phyloP scores from a whole-genome alignment of 176 grass and related monocot genomes.

The Dendrocalamus sinicus region DNA sequence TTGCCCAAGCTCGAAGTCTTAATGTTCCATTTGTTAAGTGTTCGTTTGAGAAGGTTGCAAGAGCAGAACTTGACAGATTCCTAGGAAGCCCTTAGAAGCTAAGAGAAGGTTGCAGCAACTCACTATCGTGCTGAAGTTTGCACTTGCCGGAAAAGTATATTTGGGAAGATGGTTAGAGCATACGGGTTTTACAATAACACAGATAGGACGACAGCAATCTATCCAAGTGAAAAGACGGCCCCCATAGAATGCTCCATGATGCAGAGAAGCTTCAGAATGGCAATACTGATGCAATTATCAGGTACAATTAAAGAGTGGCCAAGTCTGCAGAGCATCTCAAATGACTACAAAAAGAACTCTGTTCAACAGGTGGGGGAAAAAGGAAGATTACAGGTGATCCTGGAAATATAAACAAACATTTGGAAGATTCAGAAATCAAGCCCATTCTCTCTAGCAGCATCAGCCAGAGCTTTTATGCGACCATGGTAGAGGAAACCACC shows the following conservation, averaged over 20 bases:
- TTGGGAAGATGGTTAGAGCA: neutral
- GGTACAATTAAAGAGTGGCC: neutral
- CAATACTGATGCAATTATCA: neutral
- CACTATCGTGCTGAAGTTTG: neutral
- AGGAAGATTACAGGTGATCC: slow-evolving; percentile 31
- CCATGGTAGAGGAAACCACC: slow-evolving; percentile 90
- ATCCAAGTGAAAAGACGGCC: neutral
- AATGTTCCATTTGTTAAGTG: neutral
- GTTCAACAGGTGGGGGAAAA: slow-evolving; percentile 29
- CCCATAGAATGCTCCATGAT: neutral
- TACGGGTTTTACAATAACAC: neutral
- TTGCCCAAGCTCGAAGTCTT: neutral
- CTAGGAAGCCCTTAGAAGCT: neutral
- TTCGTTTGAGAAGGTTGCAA: neutral
- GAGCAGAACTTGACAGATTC: neutral
- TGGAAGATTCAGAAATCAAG: slow-evolving; percentile 69
- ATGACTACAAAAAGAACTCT: slow-evolving; percentile 37
- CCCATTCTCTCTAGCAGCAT: slow-evolving; percentile 82
- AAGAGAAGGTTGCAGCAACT: neutral
- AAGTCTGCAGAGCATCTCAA: slow-evolving; percentile 17
- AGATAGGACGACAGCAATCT: neutral
- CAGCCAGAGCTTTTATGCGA: slow-evolving; percentile 82
- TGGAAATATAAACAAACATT: slow-evolving; percentile 42
- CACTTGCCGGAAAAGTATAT: neutral
- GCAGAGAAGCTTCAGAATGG: neutral